These are phyloP conservation scores for Solanum bulbocastanum DNA, from an alignment of 257 asterid genomes.

Conservation along the genomic window DNA sequence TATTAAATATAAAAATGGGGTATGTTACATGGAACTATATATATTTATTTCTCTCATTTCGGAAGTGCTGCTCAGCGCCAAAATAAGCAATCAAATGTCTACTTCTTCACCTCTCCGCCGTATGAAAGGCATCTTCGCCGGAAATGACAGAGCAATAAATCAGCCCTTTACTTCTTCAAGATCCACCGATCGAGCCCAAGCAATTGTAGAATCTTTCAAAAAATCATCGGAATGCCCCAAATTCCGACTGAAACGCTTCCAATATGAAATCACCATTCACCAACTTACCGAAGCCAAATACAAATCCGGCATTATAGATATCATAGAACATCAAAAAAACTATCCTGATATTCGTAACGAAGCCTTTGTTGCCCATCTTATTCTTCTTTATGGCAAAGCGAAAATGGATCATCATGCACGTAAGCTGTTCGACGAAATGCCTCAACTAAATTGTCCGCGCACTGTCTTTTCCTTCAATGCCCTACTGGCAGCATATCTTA, in stretches of 20 bases:
- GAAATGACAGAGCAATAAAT: not conserved
- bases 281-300: constrained; percentile 16
- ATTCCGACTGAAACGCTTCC: constrained; percentile 5
- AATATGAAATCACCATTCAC: constrained; percentile 1
- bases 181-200: not conserved
- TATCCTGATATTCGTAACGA: constrained; percentile 18
- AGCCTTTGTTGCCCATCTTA: constrained; percentile 18
- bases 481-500: constrained; percentile 30
- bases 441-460: constrained; percentile 31
- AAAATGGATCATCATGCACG: constrained; percentile 33
- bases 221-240: not conserved
- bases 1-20: too few relatives aligned
- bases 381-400: constrained; percentile 27
- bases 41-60: not conserved
- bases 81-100: not conserved
- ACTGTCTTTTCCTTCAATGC: constrained; percentile 31
- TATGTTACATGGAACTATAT: not conserved
- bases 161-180: not conserved
- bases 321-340: constrained; percentile 25
- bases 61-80: not conserved
- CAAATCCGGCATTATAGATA: constrained; percentile 12
- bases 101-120: not conserved
- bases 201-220: constrained; percentile 12
- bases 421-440: constrained; percentile 52
- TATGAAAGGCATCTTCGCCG: not conserved